Base-by-base conservation (phyloP, 495 filamentous ascomycete species). In the Xylaria grammica region DNA sequence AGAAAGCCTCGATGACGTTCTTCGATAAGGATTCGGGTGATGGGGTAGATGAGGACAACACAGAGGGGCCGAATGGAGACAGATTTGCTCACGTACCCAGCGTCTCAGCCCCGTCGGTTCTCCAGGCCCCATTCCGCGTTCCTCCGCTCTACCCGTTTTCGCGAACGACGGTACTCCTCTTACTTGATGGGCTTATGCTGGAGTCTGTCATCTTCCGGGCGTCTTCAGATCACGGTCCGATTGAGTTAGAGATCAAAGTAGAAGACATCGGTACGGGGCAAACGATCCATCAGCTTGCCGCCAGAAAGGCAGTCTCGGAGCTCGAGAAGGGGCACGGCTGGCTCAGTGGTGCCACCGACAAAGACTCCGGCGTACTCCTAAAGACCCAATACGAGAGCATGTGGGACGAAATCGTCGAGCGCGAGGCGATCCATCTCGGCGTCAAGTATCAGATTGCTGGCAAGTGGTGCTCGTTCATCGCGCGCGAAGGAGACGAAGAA, bases 391-490 rank as follows among this genome's bases (percentile, higher is more conserved):
- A 81, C 59, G 59, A 73, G 3, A 77, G 78, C 38, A 79, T 76
- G 40, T 84, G 85, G 69, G 65, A 80, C 5, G 80, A 86, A 51
- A 77, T 90, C 69, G 84, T 84, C 1, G 78, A 86, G 66, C 79
- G 79, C 20, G 90, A 93, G 72, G 88, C 83, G 8, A 83, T 89
- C 4, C 71, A 82, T 0, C 75, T 91, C 0, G 89, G 90, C 0
- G 79, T 86, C 36, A 75, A 81, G 22, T 92, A 84, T 65, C 87
- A 89, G 57, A 82, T 93, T n/a, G 86, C 82, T 5, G 84, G 87
- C 0, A 90, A 87, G 68, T 89, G 85, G 82, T 89, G 86, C 65
- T 87, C 85, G 0, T 93, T 91, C 61, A 87, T 91, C 7, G 90
- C 90, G 4, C 78, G 90, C 17, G 79, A 87, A 66, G 70, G 71